phyloP scores from a whole-genome alignment of 148 eudicot species.

The Salicornia ramosissima region DNA sequence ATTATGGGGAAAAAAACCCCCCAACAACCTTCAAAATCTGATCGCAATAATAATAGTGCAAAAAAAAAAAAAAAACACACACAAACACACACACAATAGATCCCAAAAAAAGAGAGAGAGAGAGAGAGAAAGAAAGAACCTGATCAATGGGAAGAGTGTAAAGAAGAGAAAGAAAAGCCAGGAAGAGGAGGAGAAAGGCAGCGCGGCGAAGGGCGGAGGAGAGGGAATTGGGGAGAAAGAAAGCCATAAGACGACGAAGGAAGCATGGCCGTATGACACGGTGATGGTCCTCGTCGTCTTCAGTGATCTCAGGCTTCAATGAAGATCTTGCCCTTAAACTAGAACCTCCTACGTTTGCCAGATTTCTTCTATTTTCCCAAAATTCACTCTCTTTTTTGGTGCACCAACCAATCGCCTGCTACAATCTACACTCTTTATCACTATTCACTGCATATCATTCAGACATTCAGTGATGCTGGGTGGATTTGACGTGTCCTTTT shows the following conservation, averaged over 20 bases:
- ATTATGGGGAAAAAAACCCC: too few species aligned
- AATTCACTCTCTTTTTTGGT: background rate
- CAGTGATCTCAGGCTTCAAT: constrained; percentile 34
- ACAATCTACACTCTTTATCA: too few species aligned
- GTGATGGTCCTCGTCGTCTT: constrained; percentile 34
- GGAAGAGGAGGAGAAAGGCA: constrained; percentile 35
- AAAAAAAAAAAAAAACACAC: too few species aligned
- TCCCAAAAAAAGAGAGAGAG: background rate
- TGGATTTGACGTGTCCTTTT: too few species aligned
- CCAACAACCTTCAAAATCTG: too few species aligned
- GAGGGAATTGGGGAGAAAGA: constrained; percentile 24
- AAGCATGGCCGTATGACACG: constrained; percentile 37
- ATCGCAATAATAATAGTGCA: too few species aligned
- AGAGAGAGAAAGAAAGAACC: constrained; percentile 25
- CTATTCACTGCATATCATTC: too few species aligned
- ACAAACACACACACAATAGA: too few species aligned
- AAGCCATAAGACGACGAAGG: constrained; percentile 40
- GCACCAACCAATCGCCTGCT: too few species aligned
- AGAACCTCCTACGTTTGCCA: constrained; percentile 41
- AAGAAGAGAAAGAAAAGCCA: constrained; percentile 43
- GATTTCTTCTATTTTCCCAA: constrained; percentile 11
- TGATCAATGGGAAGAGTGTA: constrained; percentile 79
- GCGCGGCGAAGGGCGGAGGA: constrained; percentile 37
- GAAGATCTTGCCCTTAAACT: constrained; percentile 50
- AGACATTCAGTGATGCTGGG: too few species aligned